Evolutionary conservation across 2,329 filamentous ascomycete genomes (phyloP).

Genomic region (Aspergillus hortae): DNA sequence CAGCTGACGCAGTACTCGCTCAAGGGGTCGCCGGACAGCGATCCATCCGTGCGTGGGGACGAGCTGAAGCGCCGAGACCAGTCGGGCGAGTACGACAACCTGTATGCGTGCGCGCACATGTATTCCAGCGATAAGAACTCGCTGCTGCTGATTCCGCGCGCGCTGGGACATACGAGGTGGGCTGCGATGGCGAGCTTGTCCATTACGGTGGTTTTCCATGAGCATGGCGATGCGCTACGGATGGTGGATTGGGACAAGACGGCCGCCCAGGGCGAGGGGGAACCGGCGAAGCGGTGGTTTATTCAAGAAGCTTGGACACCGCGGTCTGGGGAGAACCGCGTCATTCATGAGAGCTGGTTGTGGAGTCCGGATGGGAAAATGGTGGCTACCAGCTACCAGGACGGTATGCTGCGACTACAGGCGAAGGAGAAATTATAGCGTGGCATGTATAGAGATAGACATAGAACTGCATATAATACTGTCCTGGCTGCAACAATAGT

Average conservation of each 20-base stretch:
- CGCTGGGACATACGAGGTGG: constrained; percentile 42
- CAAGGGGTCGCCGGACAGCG: constrained; percentile 38
- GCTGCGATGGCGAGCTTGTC: constrained; percentile 46
- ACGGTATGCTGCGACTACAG: constrained; percentile 44
- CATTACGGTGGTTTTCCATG: constrained; percentile 49
- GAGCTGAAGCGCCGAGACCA: constrained; percentile 19
- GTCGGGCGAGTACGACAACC: constrained; percentile 44
- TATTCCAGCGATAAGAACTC: constrained; percentile 57
- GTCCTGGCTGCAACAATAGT: too few relatives aligned
- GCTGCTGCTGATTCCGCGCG: constrained; percentile 50
- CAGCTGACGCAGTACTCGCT: constrained; percentile 47
- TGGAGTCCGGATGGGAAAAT: constrained; percentile 43
- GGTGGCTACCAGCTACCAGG: constrained; percentile 48
- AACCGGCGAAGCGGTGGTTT: constrained; percentile 42
- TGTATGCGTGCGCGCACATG: constrained; percentile 56
- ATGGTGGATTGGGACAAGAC: constrained; percentile 37
- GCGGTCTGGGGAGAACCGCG: constrained; percentile 44
- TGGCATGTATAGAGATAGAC: neutral
- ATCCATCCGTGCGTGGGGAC: constrained; percentile 9
- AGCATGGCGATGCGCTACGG: constrained; percentile 35
- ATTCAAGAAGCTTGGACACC: constrained; percentile 49
- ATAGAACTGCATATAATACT: neutral
- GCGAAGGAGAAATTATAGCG: constrained; percentile 21
- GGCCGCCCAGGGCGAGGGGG: constrained; percentile 8
- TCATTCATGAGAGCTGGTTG: constrained; percentile 45